Base-by-base conservation (phyloP, 495 filamentous ascomycete species). In the Durotheca rogersii region DNA sequence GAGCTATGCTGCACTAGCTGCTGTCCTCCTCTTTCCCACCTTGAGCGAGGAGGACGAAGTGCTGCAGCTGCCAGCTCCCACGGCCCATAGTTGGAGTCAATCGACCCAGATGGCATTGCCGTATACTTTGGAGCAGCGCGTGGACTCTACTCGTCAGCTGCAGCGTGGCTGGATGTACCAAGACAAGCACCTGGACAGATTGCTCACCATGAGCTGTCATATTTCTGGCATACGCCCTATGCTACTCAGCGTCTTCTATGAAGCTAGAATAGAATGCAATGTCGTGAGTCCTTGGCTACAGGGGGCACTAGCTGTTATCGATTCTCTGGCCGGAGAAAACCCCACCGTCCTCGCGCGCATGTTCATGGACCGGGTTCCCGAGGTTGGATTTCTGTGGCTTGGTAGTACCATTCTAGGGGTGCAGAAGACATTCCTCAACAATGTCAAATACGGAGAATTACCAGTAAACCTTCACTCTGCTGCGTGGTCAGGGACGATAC, bases 271-370 rank as follows among this genome's bases (percentile, higher is more conserved):
- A 2, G 56, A 54, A 25, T 59, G 50, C 40, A 59, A 59, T 29
- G 30, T 46, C 25, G 51, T 37, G n/a, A 45, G 50, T 12, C 51
- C 56, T 1, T 54, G 56, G 56, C 40, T 59, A 5, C 56, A 54
- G 34, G 56, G 56, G 12, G 31, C 56, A 17, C 6, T 46, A 4
- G 39, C 50, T 20, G 50, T 40, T 16, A 54, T 54, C 11, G 33
- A 46, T 10, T 5, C 16, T 11, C 9, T 51, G 12, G 45, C 34
- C 23, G 25, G 16, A 17, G 25, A 35, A 10, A 16, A 46, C 9
- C 49, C 44, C 1, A 21, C 31, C 23, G n/a, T 47, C 14, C 38
- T 59, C 14, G 45, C 18, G 12, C 45, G 44, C 27, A 51, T 54
- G 50, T 15, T 54, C 18, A 59, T 59, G 51, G 50, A 59, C 14